These are phyloP conservation scores for Suillus paluster DNA, from an alignment of 768 basidiomycete genomes.

Conservation along the genomic window DNA sequence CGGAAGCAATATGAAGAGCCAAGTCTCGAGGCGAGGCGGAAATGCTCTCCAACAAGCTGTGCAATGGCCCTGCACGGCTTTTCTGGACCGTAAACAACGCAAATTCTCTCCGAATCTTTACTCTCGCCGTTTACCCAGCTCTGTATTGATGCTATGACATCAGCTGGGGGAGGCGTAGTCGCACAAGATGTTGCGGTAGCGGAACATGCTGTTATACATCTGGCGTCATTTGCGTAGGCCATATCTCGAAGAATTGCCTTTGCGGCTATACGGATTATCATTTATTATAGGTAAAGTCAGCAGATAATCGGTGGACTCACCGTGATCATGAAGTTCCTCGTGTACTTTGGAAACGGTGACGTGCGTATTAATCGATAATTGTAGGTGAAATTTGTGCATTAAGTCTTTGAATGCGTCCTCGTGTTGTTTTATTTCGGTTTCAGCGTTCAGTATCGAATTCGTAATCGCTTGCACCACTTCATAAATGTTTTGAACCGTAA, in stretches of 20 bases:
- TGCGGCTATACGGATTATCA: not conserved
- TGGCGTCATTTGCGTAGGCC: slow-evolving; percentile 22
- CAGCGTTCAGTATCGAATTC: not conserved
- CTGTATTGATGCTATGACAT: not conserved
- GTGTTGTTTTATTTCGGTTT: not conserved
- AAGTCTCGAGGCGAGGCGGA: slow-evolving; percentile 28
- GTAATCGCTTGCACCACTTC: not conserved
- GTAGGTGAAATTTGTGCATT: not conserved
- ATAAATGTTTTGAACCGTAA: not conserved
- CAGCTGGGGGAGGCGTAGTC: not conserved
- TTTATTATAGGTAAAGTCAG: not conserved
- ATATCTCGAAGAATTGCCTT: slow-evolving; percentile 22
- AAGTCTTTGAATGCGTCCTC: not conserved
- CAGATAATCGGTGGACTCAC: not conserved
- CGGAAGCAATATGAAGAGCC: slow-evolving; percentile 34
- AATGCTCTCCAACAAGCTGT: slow-evolving; percentile 29
- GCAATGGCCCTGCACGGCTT: slow-evolving; percentile 38
- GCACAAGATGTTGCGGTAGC: no score
- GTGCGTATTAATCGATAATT: not conserved
- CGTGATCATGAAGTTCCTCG: not conserved
- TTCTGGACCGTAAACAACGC: slow-evolving; percentile 29
- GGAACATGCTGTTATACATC: slow-evolving; percentile 6
- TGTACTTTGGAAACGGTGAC: not conserved
- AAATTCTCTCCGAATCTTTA: slow-evolving; percentile 19
- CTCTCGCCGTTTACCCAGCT: slow-evolving; percentile 19